Base-by-base conservation (phyloP, 176 grass and related monocot species). In the Carex myosuroides region DNA sequence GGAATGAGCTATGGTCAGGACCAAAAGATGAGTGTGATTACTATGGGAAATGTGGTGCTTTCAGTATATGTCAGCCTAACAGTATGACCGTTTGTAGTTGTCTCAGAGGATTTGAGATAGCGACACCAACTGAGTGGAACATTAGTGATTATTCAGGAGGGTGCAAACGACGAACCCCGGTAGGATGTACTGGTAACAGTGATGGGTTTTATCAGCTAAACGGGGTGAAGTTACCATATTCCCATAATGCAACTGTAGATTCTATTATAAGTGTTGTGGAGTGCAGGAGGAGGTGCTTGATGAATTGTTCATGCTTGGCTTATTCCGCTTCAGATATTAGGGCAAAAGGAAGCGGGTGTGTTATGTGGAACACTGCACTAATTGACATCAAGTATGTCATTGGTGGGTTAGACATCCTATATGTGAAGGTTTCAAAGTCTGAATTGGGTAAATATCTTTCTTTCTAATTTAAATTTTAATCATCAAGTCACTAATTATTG, bases 231-330 rank as follows among this genome's bases (percentile, higher is more conserved):
- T 44, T 86, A 33, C 87, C 89, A 0, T 87, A 88, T 52, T 18
- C 88, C 11, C 20, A 12, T 10, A 78, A 84, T 8, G 76, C 52
- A 80, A 96, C 84, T 22, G 92, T 85, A 21, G 80, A 89, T 60
- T 16, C 26, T 18, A 90, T 33, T 78, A 81, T 79, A 11, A 85
- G 66, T 52, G 6, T 85, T 67, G 76, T 22, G 5, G 59, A 83
- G 68, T 96, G 90, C 50, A 50, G 35, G 3, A 65, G 20, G 11
- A 84, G 48, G 29, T 88, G 86, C 33, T 78, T 68, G 53, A 9
- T 3, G n/a, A 85, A 91, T 83, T 96, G 93, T 41, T 92, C 89
- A 0, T 96, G 93, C 46, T 13, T 85, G 17, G 91, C 91, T 16
- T 96, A 81, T 26, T 60, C 89, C 0, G 67, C 30, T 5, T 64